Percentiles rank a stretch among this genome's conserved stretches.
Conservation (phyloP, 306 rosid genomes). For the Hippophae rhamnoides region DNA sequence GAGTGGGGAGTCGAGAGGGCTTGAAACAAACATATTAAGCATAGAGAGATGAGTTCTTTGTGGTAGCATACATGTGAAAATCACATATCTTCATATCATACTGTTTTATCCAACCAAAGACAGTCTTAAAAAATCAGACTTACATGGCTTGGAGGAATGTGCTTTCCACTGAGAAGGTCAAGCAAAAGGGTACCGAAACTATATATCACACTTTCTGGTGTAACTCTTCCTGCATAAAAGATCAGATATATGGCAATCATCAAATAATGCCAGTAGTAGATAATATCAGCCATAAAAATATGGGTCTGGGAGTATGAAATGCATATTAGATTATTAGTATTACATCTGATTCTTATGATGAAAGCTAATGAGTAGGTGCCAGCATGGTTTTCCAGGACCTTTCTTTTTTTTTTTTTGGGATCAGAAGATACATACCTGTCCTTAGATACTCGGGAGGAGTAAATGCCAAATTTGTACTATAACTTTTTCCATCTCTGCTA, state of each 20-base stretch:
- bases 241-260: conserved; percentile 4
- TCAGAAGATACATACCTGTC: conserved; percentile 43
- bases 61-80: too few relatives aligned
- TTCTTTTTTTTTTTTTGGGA: background rate
- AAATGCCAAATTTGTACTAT: conserved; percentile 90
- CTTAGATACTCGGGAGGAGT: conserved; percentile 92
- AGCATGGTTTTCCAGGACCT: conserved; percentile 5
- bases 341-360: background rate
- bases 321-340: background rate
- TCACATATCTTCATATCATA: too few relatives aligned
- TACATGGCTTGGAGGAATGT: conserved; percentile 98
- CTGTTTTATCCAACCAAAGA: background rate
- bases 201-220: conserved; percentile 82
- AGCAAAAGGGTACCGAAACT: conserved; percentile 95
- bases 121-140: conserved; percentile 27
- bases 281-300: conserved; percentile 6
- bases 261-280: conserved; percentile 6
- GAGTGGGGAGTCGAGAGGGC: background rate
- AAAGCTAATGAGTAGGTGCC: background rate
- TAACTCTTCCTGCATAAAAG: conserved; percentile 65
- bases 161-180: conserved; percentile 96
- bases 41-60: too few relatives aligned
- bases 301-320: background rate
- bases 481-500: conserved; percentile 95
- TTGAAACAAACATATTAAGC: background rate